Conservation (phyloP, 306 rosid genomes). For the Acacia acuminata region DNA sequence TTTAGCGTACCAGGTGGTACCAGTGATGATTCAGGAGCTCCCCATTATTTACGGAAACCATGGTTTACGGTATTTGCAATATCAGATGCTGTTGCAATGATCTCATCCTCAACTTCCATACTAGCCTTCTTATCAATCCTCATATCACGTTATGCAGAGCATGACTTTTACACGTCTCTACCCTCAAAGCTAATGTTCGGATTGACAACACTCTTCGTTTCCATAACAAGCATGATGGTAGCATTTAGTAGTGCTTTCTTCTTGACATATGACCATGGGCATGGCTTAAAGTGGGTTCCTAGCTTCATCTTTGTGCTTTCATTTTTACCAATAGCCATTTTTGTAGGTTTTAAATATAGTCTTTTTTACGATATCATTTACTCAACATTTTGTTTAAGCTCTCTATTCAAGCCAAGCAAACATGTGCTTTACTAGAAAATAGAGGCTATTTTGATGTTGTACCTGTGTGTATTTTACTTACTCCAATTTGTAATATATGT, state of each 20-base stretch:
- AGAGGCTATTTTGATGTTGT: not conserved
- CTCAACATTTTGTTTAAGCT: conserved; percentile 34
- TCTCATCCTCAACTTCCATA: not conserved
- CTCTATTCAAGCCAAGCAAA: conserved; percentile 24
- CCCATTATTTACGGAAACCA: not conserved
- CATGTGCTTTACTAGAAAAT: not conserved
- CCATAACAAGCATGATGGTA: not conserved
- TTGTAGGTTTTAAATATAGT: conserved; percentile 13
- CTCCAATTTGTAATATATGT: not conserved
- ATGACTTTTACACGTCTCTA: not conserved
- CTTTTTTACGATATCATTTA: conserved; percentile 30
- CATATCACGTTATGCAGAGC: not conserved
- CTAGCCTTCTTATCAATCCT: not conserved
- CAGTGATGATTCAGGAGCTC: not conserved
- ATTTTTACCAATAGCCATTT: conserved; percentile 13
- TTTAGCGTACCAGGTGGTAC: not conserved
- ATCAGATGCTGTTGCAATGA: too few species aligned
- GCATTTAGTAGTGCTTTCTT: not conserved
- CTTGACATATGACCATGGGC: not conserved
- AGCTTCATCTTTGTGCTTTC: not conserved
- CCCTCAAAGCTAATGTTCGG: not conserved
- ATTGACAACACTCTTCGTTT: not conserved
- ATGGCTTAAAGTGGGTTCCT: conserved; percentile 29
- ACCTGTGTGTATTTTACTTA: not conserved
- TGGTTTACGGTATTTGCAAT: not conserved